These are phyloP conservation scores for Vitis vinifera DNA, from an alignment of 164 flowering plant genomes.

Conservation along the genomic window DNA sequence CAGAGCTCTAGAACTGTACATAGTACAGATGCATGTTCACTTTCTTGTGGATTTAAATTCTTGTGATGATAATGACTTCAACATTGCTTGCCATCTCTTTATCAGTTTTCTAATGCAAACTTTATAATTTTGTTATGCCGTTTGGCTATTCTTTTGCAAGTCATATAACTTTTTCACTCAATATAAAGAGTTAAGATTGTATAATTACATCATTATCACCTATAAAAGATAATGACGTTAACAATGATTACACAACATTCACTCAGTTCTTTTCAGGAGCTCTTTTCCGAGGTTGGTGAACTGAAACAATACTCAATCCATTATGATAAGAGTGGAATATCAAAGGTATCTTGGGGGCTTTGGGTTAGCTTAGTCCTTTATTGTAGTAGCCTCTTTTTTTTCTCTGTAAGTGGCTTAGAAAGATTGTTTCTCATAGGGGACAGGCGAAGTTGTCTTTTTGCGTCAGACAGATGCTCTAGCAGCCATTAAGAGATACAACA, in stretches of 20 bases:
- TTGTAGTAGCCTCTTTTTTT: background rate
- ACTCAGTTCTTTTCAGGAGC: constrained; percentile 30
- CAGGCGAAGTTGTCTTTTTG: constrained; percentile 48
- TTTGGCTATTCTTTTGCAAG: too few species aligned
- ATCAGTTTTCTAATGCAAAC: too few species aligned
- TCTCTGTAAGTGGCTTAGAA: background rate
- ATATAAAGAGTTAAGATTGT: too few species aligned
- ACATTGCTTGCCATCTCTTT: too few species aligned
- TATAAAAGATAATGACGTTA: background rate
- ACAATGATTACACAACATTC: background rate
- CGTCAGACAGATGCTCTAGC: constrained; percentile 38
- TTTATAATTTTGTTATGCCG: too few species aligned
- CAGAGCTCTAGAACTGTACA: too few species aligned
- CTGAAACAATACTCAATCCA: constrained; percentile 38
- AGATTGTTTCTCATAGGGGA: constrained; percentile 29
- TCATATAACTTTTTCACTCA: too few species aligned
- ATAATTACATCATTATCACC: background rate
- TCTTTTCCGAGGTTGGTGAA: constrained; percentile 50
- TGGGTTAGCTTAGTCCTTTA: background rate
- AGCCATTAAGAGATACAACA: constrained; percentile 44
- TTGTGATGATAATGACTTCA: too few species aligned
- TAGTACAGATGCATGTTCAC: too few species aligned
- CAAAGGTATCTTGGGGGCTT: constrained; percentile 34
- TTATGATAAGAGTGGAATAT: constrained; percentile 52
- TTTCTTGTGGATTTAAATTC: too few species aligned